These are phyloP conservation scores for Avicennia marina DNA, from an alignment of 257 asterid genomes.

Conservation along the genomic window DNA sequence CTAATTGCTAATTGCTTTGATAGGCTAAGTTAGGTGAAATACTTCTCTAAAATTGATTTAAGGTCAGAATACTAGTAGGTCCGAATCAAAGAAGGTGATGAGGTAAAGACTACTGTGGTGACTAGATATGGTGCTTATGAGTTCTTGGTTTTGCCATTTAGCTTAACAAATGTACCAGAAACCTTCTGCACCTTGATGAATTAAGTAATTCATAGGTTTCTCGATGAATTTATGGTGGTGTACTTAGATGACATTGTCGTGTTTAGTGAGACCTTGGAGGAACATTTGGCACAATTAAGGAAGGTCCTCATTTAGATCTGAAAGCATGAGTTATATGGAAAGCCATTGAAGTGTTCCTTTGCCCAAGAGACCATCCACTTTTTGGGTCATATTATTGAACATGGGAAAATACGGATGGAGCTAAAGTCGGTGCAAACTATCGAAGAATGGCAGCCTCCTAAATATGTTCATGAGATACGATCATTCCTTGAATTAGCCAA, in stretches of 20 bases:
- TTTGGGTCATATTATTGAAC: background rate
- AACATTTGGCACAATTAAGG: background rate
- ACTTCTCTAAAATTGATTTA: background rate
- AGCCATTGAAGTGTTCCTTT: background rate
- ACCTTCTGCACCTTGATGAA: background rate
- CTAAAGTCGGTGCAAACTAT: background rate
- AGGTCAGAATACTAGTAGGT: background rate
- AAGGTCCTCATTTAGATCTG: background rate
- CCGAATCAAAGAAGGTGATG: slow-evolving; percentile 7
- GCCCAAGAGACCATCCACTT: background rate
- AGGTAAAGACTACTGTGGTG: background rate
- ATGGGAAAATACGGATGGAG: background rate
- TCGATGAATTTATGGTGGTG: background rate
- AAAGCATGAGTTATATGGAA: background rate
- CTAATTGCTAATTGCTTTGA: background rate
- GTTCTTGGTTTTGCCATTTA: background rate
- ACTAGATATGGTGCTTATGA: background rate
- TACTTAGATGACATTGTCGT: background rate
- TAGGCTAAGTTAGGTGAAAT: background rate
- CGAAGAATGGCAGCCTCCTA: background rate
- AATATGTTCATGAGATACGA: background rate
- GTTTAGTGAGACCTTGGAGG: background rate
- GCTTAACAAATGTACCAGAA: background rate
- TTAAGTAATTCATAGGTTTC: background rate
- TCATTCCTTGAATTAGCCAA: background rate